Evolutionary conservation across 2,329 filamentous ascomycete species (phyloP).

Genomic region (Geosmithia morbida): DNA sequence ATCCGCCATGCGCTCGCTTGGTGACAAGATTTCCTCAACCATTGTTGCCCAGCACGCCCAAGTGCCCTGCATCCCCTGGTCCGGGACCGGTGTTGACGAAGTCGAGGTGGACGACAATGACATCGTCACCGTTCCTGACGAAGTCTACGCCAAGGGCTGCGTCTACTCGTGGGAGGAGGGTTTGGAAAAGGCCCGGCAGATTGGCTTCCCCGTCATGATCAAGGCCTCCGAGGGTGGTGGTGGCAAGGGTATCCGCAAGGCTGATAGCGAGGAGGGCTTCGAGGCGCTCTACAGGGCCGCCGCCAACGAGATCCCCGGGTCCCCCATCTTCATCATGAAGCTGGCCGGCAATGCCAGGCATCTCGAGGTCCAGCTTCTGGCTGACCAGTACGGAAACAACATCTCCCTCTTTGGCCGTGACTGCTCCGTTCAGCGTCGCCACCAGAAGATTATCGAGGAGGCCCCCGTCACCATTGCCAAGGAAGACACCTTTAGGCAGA

Average conservation of each 20-base stretch:
- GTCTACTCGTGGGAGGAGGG: slow-evolving; percentile 84
- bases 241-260: slow-evolving; percentile 98
- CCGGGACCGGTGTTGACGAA: slow-evolving; percentile 75
- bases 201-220: slow-evolving; percentile 99
- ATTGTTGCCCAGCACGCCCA: slow-evolving; percentile 95
- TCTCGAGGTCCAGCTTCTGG: slow-evolving; percentile 91
- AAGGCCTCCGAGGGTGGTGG: slow-evolving; percentile 99
- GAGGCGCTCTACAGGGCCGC: slow-evolving; percentile 84
- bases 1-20: slow-evolving; percentile 95
- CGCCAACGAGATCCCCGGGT: slow-evolving; percentile 93
- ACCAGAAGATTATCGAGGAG: slow-evolving; percentile 99
- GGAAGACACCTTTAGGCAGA: slow-evolving; percentile 74
- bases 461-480: slow-evolving; percentile 95
- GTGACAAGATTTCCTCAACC: slow-evolving; percentile 98
- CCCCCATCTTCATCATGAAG: slow-evolving; percentile 99
- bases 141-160: slow-evolving; percentile 81
- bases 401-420: slow-evolving; percentile 98
- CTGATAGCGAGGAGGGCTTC: slow-evolving; percentile 72
- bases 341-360: slow-evolving; percentile 90
- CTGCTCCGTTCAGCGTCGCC: slow-evolving; percentile 93
- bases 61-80: slow-evolving; percentile 99
- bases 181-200: slow-evolving; percentile 69
- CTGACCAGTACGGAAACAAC: slow-evolving; percentile 99
- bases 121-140: slow-evolving; percentile 82
- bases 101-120: slow-evolving; percentile 67